Evolutionary conservation across 192 early-diverging fungal genomes (phyloP), one percentile per base, ranked within the genome.

Genomic region (Dissophora ornata): DNA sequence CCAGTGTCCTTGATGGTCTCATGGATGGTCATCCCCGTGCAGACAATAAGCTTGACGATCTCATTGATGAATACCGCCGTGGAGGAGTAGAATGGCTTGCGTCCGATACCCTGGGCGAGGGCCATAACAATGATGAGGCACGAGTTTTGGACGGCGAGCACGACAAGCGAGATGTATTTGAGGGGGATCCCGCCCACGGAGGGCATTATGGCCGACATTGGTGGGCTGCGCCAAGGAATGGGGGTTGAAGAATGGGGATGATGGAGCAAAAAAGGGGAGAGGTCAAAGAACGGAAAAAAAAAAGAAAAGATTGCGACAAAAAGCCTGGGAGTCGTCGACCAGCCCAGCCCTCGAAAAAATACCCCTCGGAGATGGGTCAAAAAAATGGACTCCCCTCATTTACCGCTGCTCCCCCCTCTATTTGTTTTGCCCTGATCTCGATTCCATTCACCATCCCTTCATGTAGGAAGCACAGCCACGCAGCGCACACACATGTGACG

Each of bases 1-100:
- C 46, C 71, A 41, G 34, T 77, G 42, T 53, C 70, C 24, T 41
- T 33, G 45, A 80, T 67, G 32, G 67, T 82, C 46, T 48, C 67
- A 25, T 38, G 78, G 57, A 59, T 68, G 12, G 57, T 79, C 26
- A 87, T 54, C 22, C 34, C 65, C n/a, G 80, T 66, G 57, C 77
- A 87, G 19, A 92, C 84, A 25, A 90, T 19, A 7, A 94, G 75
- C 84, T 97, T 98, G 63, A 89, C 83, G 48, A 94, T 60, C 79
- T 97, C 97, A 42, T 89, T 91, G 73, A 94, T 85, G 40, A 97
- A 88, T 28, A 99, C 97, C 4, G 96, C 96, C 3, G 97, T 99
- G 3, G 96, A 94, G 5, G 95, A 93, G 67, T 97, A 97, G 26
- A 77, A 77, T 13, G 66, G 64, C 19, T 52, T 66, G 40, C 73